These are phyloP conservation scores for Spongispora temasekensis DNA, from an alignment of 1,284 basidiomycete genomes.

Conservation along the genomic window DNA sequence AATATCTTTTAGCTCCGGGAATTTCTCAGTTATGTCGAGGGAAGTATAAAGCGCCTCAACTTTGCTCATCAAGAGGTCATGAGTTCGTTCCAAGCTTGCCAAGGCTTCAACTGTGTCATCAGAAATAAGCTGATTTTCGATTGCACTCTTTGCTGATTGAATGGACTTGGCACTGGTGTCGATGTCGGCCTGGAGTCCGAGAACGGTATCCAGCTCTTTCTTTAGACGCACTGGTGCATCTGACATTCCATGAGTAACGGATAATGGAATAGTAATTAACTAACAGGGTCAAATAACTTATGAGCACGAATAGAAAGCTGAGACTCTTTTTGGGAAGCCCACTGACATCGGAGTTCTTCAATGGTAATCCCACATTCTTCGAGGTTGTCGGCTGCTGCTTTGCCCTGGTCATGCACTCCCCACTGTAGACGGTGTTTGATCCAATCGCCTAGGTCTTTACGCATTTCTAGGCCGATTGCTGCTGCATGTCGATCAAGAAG, in stretches of 20 bases:
- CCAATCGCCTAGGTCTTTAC: constrained; percentile 32
- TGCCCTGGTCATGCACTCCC: constrained; percentile 17
- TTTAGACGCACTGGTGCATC: constrained; percentile 38
- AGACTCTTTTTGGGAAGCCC: constrained; percentile 31
- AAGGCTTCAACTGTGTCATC: not conserved
- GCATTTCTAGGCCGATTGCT: constrained; percentile 19
- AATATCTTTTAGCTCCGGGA: not conserved
- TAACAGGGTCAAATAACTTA: constrained; percentile 8
- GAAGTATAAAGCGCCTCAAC: not conserved
- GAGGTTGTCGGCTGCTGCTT: constrained; percentile 7
- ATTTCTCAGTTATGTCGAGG: not conserved
- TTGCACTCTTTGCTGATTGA: constrained; percentile 1
- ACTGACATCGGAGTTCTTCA: constrained; percentile 28
- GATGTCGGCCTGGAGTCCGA: constrained; percentile 37
- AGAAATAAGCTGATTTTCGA: constrained; percentile 1
- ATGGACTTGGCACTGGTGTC: constrained; percentile 30
- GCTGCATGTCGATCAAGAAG: constrained; percentile 29
- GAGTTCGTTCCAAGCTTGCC: not conserved
- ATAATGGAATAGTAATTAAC: not conserved
- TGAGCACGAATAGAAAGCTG: constrained; percentile 35
- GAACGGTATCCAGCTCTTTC: constrained; percentile 37
- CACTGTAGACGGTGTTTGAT: constrained; percentile 25
- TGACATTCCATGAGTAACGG: not conserved
- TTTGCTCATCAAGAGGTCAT: not conserved
- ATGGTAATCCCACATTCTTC: constrained; percentile 11